Base-by-base conservation (phyloP, 2,329 filamentous ascomycete genomes). In the Gaeumannomyces sp. region DNA sequence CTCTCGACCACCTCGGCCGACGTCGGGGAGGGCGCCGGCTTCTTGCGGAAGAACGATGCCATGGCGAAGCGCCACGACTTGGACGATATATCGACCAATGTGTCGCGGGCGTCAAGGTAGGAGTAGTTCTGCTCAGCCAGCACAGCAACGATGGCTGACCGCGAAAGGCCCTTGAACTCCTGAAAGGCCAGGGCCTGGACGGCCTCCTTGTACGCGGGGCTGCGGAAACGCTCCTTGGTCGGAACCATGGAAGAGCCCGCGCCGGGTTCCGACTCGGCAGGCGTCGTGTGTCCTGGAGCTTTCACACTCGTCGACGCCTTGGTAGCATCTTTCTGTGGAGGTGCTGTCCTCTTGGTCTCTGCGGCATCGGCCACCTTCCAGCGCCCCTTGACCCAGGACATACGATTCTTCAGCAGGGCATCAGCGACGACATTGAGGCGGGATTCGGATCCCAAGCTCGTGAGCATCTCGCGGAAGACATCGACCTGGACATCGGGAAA, bases 401-500 rank as follows among this genome's bases (percentile, higher is more conserved):
- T 83, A 50, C 86, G 85, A 71, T 89, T 87, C 77, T 91, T 92
- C 66, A 95, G 80, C 66, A 95, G 79, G 62, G 87, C 84, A 72
- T 95, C 91, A 16, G 91, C 91, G 33, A 93, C 88, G 61, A 95
- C 82, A 59, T 91, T 88, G 29, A 94, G 77, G 68, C 90, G 81
- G 67, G 90, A 94, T 75, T 93, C 89, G 70, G 88, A 86, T 71
- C 89, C 89, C 72, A 93, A 89, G 71, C 81, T 89, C 56, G 82
- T 78, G 61, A 95, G 85, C 84, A 95, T 90, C 78, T 94, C 91
- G 59, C 91, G 85, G 72, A 95, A 92, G 25, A 93, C 91, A 69
- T 93, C 90, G 66, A 91, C 81, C 75, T 92, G 89, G n/a, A 93
- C 81, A 75, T 93, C 86, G 33, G 91, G 91, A 69, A 95, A 95